Conservation (phyloP, 192 early-diverging fungal genomes). For the Obelidium mucronatum region DNA sequence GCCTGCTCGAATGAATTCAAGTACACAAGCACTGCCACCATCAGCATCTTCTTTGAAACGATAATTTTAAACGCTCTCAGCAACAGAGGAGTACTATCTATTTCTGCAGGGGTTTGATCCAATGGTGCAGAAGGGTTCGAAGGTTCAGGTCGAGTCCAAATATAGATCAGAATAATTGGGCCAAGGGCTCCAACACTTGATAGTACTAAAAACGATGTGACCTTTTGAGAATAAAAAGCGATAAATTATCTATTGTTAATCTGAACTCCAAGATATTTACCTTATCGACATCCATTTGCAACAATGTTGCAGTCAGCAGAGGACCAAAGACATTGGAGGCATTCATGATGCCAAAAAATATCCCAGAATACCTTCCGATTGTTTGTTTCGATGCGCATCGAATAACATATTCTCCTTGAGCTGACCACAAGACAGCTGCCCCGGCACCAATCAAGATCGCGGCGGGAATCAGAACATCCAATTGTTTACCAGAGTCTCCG, state of each 20-base stretch:
- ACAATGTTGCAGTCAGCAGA: background rate
- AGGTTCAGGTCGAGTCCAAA: constrained; percentile 28
- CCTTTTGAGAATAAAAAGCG: background rate
- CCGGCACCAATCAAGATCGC: constrained; percentile 29
- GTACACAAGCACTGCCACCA: constrained; percentile 17
- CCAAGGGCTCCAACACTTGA: background rate
- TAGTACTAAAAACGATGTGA: no score
- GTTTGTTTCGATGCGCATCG: constrained; percentile 14
- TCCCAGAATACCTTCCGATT: constrained; percentile 32
- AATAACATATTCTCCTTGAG: constrained; percentile 30
- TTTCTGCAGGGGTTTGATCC: background rate
- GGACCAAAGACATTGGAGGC: constrained; percentile 8
- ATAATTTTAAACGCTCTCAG: constrained; percentile 18
- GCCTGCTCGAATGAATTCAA: constrained; percentile 22
- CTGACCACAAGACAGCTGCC: constrained; percentile 29
- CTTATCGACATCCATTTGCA: constrained; percentile 19
- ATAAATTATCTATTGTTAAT: background rate
- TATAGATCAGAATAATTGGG: constrained; percentile 12
- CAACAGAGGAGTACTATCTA: constrained; percentile 7
- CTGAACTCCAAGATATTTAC: background rate
- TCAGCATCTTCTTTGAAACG: constrained; percentile 28
- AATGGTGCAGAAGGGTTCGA: background rate
- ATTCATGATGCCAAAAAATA: constrained; percentile 23
- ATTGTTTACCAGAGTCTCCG: background rate
- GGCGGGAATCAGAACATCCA: constrained; percentile 17